These are phyloP conservation scores for Zoysia japonica DNA, from an alignment of 176 grass and related monocot genomes.

Conservation along the genomic window DNA sequence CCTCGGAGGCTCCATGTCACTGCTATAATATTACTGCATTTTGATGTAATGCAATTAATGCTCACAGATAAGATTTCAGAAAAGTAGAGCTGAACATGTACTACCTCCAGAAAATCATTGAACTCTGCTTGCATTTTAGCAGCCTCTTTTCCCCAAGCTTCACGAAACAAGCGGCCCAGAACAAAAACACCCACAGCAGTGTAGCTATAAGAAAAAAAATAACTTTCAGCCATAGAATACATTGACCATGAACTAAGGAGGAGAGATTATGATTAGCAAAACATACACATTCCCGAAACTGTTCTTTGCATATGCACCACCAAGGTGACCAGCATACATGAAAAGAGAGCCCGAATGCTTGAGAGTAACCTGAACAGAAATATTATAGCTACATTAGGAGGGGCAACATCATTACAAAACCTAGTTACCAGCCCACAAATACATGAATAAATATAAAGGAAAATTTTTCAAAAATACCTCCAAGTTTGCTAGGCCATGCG, in stretches of 20 bases:
- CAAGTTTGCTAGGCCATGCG: conserved; percentile 72
- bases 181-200: conserved; percentile 96
- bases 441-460: neutral
- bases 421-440: neutral
- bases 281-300: conserved; percentile 92
- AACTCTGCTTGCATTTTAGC: conserved; percentile 86
- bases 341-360: conserved; percentile 97
- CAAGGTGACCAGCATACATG: conserved; percentile 89
- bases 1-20: neutral
- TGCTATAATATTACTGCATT: neutral
- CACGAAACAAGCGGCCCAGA: conserved; percentile 70
- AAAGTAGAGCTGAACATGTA: conserved; percentile 15
- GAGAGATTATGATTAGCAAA: conserved; percentile 10
- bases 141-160: conserved; percentile 86
- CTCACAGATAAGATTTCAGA: neutral
- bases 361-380: conserved; percentile 68
- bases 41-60: neutral
- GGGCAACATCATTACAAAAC: conserved; percentile 3
- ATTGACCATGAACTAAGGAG: conserved; percentile 26
- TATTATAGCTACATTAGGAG: conserved; percentile 20
- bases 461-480: conserved; percentile 65
- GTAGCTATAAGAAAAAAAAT: conserved; percentile 59
- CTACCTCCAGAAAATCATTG: conserved; percentile 87
- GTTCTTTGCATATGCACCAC: conserved; percentile 97
- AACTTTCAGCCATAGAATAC: conserved; percentile 32